These are phyloP conservation scores for Arabis hirsuta DNA, from an alignment of 345 rosid genomes.

Conservation along the genomic window DNA sequence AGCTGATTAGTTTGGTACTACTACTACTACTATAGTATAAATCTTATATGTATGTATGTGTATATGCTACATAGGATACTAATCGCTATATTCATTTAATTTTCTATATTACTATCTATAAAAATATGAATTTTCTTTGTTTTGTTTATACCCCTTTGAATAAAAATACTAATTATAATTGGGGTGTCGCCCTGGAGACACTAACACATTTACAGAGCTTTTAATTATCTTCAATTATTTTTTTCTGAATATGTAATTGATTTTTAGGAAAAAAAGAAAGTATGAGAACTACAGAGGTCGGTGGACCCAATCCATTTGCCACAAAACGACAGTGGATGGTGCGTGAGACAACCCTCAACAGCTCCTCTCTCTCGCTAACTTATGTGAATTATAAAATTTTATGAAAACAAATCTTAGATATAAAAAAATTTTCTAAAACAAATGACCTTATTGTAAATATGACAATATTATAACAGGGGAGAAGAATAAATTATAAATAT, in stretches of 20 bases:
- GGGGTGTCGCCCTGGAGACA: slow-evolving; percentile 53
- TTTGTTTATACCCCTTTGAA: slow-evolving; percentile 19
- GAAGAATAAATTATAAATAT: slow-evolving; percentile 14
- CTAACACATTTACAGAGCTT: slow-evolving; percentile 51
- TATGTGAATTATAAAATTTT: slow-evolving; percentile 30
- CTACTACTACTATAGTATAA: neutral
- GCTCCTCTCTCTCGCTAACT: slow-evolving; percentile 48
- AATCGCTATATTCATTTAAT: slow-evolving; percentile 6
- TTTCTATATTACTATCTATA: neutral
- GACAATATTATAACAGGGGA: slow-evolving; percentile 2
- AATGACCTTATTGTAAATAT: neutral
- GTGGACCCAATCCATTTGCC: slow-evolving; percentile 85
- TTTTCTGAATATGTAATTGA: slow-evolving; percentile 18
- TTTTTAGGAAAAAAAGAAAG: slow-evolving; percentile 34
- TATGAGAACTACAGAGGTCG: slow-evolving; percentile 58
- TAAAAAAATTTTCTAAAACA: slow-evolving; percentile 6
- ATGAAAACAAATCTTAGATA: neutral
- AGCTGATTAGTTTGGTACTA: slow-evolving; percentile 8
- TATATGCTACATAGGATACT: slow-evolving; percentile 32
- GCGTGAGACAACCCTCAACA: slow-evolving; percentile 70
- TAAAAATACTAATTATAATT: slow-evolving; percentile 33
- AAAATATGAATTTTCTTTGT: neutral
- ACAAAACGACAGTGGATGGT: slow-evolving; percentile 64
- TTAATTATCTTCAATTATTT: slow-evolving; percentile 1
- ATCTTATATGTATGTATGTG: neutral